Percentiles rank a stretch among this genome's conserved stretches.
Conservation (phyloP, 2,329 filamentous ascomycete species). For the Colletotrichum agaves region DNA sequence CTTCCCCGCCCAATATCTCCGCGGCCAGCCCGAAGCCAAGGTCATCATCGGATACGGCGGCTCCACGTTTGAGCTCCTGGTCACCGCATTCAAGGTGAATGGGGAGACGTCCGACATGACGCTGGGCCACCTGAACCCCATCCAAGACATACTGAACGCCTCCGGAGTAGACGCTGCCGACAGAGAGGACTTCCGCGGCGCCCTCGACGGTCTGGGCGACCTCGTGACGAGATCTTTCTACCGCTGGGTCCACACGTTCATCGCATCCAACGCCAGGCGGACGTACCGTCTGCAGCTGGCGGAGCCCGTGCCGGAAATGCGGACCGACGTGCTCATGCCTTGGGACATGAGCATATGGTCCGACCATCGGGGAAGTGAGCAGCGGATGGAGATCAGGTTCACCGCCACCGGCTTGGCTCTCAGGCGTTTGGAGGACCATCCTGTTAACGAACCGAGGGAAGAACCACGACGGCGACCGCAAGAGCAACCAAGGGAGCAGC, state of each 20-base stretch:
- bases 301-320: neutral
- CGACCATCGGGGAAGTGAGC: neutral
- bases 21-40: neutral
- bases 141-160: neutral
- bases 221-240: neutral
- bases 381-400: neutral
- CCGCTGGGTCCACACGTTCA: neutral
- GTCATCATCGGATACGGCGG: neutral
- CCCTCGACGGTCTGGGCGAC: neutral
- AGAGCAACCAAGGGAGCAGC: neutral
- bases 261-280: neutral
- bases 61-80: neutral
- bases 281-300: neutral
- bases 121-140: neutral
- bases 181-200: neutral
- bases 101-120: neutral
- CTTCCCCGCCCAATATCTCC: neutral
- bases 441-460: neutral
- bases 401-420: neutral
- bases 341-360: neutral
- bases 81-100: neutral
- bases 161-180: neutral
- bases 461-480: neutral
- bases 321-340: neutral
- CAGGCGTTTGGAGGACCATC: neutral